These are phyloP conservation scores for Ustilago shanxiensis DNA, from an alignment of 1,284 basidiomycete genomes.

Conservation along the genomic window DNA sequence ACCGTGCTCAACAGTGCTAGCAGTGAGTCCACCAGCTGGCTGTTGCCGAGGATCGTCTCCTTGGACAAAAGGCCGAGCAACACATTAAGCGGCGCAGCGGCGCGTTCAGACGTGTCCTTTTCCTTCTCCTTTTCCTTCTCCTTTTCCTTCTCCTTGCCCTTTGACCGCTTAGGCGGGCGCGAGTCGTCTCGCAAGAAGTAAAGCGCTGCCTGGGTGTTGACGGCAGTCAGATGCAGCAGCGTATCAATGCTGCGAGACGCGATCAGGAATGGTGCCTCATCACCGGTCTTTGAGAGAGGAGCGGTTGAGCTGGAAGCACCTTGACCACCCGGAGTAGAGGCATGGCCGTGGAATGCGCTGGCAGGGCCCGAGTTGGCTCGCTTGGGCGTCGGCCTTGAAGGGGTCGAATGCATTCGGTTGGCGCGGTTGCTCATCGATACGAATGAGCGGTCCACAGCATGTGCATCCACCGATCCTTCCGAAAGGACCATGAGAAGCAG, in stretches of 20 bases:
- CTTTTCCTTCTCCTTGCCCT: conserved; percentile 64
- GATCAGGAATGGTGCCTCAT: conserved; percentile 68
- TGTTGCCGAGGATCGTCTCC: conserved; percentile 62
- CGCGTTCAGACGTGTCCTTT: conserved; percentile 35
- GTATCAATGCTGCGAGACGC: conserved; percentile 67
- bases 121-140: conserved; percentile 59
- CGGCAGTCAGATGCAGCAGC: conserved; percentile 58
- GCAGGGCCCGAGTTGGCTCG: conserved; percentile 48
- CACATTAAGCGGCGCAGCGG: conserved; percentile 59
- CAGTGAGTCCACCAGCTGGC: conserved; percentile 65
- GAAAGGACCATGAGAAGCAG: conserved; percentile 91
- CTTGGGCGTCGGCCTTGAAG: conserved; percentile 54
- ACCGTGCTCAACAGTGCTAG: conserved; percentile 64
- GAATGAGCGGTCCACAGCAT: conserved; percentile 92
- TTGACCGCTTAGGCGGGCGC: conserved; percentile 50
- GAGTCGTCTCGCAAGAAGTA: conserved; percentile 67
- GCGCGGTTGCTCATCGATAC: conserved; percentile 78
- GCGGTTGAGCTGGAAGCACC: conserved; percentile 32
- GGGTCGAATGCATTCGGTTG: conserved; percentile 55
- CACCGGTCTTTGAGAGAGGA: conserved; percentile 67
- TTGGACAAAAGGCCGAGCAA: conserved; percentile 63
- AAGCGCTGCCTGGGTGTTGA: conserved; percentile 61
- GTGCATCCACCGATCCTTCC: conserved; percentile 92
- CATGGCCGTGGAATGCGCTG: conserved; percentile 22
- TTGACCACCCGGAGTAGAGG: conserved; percentile 15